Evolutionary conservation across 75 land plant species (phyloP), one percentile per base, ranked within the genome.

Genomic region (Chamaecyparis obtusa): DNA sequence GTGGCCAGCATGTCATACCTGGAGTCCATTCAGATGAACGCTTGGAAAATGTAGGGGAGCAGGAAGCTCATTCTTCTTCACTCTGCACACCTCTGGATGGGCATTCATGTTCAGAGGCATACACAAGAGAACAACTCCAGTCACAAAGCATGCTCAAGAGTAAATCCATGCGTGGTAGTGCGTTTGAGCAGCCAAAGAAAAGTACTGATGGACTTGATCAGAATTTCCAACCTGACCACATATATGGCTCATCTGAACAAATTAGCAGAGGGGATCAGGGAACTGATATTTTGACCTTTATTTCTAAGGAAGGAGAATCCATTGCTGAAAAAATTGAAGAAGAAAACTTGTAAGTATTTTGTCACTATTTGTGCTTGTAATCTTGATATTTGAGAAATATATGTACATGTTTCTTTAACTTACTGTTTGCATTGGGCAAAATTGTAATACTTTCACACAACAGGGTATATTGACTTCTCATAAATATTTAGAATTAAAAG

Each of bases 271-370:
- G 80, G 90, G 91, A 92, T 90, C 92, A 36, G 85, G 84, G 84
- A 91, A 87, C 83, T 43, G 30, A 81, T 81, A 81, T 27, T 27
- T 81, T 81, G 44, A 43, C 83, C 33, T 24, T 81, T 44, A 46
- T n/a, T 27, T 81, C 83, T 1, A 49, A 44, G 39, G 91, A 93
- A 87, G 92, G 92, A 17, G 91, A 90, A 79, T 91, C 96, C 56
- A 91, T 95, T 78, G 95, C 95, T 84, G 94, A 94, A 82, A 95
- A 92, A 90, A 95, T 95, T 84, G 97, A 95, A 88, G 93, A 94
- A 72, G 97, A 95, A 60, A 95, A 95, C 80, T 48, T 94, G 97
- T 95, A 88, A 35, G 97, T 91, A 41, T 81, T 19, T 15, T 19
- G 17, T 35, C 3, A 19, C n/a, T 60, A 13, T 4, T 87, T 37